Percentiles rank a stretch among this genome's conserved stretches.
Conservation (phyloP, 2,329 filamentous ascomycete genomes). For the Pseudogymnoascus sp. region DNA sequence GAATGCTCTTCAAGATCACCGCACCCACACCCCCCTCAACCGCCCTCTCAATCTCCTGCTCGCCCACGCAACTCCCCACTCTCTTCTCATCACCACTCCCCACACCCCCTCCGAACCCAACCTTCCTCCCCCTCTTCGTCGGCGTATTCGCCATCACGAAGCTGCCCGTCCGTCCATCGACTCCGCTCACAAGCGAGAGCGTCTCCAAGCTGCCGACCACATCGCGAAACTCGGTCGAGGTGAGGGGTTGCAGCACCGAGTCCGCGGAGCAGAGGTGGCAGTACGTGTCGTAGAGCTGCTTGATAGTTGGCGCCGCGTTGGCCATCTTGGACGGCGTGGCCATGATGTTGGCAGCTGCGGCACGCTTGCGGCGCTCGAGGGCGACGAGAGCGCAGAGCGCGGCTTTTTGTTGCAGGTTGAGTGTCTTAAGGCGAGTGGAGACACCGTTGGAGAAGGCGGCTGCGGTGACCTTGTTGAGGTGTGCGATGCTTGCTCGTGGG, state of each 20-base stretch:
- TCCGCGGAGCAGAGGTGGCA: constrained; percentile 75
- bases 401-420: constrained; percentile 95
- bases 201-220: constrained; percentile 87
- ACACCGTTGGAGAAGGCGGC: constrained; percentile 87
- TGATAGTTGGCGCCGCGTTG: constrained; percentile 68
- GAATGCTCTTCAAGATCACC: constrained; percentile 55
- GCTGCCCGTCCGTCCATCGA: constrained; percentile 62
- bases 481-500: constrained; percentile 79
- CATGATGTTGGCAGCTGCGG: constrained; percentile 37
- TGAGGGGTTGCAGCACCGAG: constrained; percentile 82
- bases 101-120: constrained; percentile 39
- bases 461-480: constrained; percentile 86
- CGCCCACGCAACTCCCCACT: constrained; percentile 71
- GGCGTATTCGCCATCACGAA: constrained; percentile 61
- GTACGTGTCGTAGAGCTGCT: constrained; percentile 78
- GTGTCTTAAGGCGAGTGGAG: constrained; percentile 70
- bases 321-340: constrained; percentile 55
- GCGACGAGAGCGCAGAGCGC: constrained; percentile 83
- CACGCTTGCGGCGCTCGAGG: constrained; percentile 68
- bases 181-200: constrained; percentile 67
- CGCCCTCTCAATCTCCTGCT: constrained; percentile 68
- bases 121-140: constrained; percentile 58
- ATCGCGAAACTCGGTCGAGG: constrained; percentile 87
- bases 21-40: constrained; percentile 53
- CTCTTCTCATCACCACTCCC: constrained; percentile 64